Evolutionary conservation across 1,284 basidiomycete genomes (phyloP), one percentile per base, ranked within the genome.

Genomic region (Ganoderma resinaceum): DNA sequence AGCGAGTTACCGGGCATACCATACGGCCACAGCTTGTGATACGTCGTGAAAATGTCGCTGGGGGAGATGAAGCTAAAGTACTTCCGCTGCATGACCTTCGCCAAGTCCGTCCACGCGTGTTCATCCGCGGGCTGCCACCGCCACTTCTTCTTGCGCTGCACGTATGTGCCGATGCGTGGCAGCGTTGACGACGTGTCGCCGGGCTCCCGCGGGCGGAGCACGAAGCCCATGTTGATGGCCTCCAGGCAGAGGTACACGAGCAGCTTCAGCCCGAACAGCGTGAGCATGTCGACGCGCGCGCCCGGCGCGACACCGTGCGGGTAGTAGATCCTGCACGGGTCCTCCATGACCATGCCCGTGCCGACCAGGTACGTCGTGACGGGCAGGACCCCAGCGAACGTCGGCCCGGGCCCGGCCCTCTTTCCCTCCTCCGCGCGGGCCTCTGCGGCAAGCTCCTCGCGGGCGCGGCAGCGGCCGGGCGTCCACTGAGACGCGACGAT

Each of bases 401-500:
- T 57, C 8, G 53, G 53, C 12, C 49, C 49, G 29, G 14, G 18
- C 29, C 53, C 53, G 5, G 14, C 5, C 31, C 29, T 20, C 31
- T 16, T 20, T 31, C 29, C 4, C 29, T 33, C 29, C 53, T 33
- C 14, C 53, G 5, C 53, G 16, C 53, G 53, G 8, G 35, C 18
- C 29, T 20, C 29, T 2, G 26, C 53, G 9, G 29, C 53, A 7
- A 57, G 53, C 18, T 20, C 18, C 53, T 33, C 29, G 53, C 53
- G 53, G 8, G 9, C 3, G 29, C 31, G 53, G 20, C 18, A 20
- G 29, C 29, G 7, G 31, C 18, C 31, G 2, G 53, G 53, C 53
- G 16, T n/a, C 53, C 53, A 57, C 53, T 57, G 53, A 7, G 53
- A 57, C 31, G 53, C 53, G 31, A 57, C 53, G 53, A 57, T 57